Evolutionary conservation across 1,284 basidiomycete species (phyloP), one percentile per base, ranked within the genome.

Genomic region (Microbotryum scabiosae): DNA sequence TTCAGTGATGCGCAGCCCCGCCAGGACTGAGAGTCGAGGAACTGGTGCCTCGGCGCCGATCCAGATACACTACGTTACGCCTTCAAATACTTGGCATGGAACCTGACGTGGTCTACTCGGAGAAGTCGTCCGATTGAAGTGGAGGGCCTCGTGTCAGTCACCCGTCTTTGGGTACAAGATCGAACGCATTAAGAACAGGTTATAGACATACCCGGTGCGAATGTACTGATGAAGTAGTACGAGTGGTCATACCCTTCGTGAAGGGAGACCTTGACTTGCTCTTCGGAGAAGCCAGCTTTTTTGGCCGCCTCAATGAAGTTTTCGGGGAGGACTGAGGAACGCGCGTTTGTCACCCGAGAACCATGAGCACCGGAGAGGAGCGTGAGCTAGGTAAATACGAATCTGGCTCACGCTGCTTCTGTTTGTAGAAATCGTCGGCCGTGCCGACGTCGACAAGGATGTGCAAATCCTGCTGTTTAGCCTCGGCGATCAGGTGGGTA

Each of bases 241-340:
- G 77, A 74, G 76, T 97, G 94, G 74, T 98, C 93, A 73, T 96
- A 97, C 12, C 85, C 50, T 4, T 88, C 86, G 61, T 94, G 90
- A 65, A 83, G 80, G 65, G 88, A 81, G 21, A 97, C 84, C 56
- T 82, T 78, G 10, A 97, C 87, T 73, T 88, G 83, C n/a, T 82
- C 79, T 65, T 86, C 82, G 54, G 84, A 82, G 68, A 87, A 82
- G 1, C 87, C 87, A 9, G 83, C 81, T 58, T 83, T 80, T 59
- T 85, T 79, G 3, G 88, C 86, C 0, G 86, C 88, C 69, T 84
- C 82, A 60, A 87, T 75, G 73, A 98, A 90, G 72, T 87, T 85
- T 73, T 97, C 89, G 0, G 94, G 94, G 51, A 90, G 82, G 12
- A 98, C 63, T 68, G 62, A 25, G 12, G 10, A 10, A 7, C 2